Conservation (phyloP, 306 rosid genomes). For the Glycyrrhiza uralensis region DNA sequence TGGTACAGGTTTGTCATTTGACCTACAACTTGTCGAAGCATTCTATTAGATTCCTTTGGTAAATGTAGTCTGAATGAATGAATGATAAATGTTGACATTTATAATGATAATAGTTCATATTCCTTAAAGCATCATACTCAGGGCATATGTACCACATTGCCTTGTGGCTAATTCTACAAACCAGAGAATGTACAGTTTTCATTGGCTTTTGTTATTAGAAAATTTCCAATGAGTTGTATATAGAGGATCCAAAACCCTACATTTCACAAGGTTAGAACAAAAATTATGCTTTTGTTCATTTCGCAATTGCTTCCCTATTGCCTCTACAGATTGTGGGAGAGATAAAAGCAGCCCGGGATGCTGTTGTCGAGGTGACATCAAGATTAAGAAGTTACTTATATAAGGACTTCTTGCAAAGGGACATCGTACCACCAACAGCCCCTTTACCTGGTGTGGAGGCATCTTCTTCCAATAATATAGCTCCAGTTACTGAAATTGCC, state of each 20-base stretch:
- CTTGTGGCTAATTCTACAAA: background rate
- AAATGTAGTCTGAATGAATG: background rate
- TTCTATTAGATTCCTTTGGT: conserved; percentile 12
- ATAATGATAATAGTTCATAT: conserved; percentile 7
- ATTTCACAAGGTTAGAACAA: conserved; percentile 10
- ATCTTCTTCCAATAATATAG: conserved; percentile 47
- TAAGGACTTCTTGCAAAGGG: conserved; percentile 71
- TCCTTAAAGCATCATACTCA: conserved; percentile 22
- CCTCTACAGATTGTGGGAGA: conserved; percentile 78
- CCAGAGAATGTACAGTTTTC: background rate
- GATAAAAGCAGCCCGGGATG: conserved; percentile 88
- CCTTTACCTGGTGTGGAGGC: conserved; percentile 46
- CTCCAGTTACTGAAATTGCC: conserved; percentile 45
- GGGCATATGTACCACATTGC: background rate
- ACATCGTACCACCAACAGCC: conserved; percentile 45
- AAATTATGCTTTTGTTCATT: conserved; percentile 19
- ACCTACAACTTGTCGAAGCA: conserved; percentile 21
- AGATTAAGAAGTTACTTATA: conserved; percentile 76
- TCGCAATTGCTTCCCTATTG: conserved; percentile 24
- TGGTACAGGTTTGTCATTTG: conserved; percentile 73
- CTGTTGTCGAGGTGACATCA: conserved; percentile 90
- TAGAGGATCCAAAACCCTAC: conserved; percentile 18
- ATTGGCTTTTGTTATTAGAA: conserved; percentile 5
- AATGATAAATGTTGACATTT: conserved; percentile 16
- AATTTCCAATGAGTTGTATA: conserved; percentile 3